phyloP scores from a whole-genome alignment of 192 early-diverging fungal genomes.

The Glomus cerebriforme region DNA sequence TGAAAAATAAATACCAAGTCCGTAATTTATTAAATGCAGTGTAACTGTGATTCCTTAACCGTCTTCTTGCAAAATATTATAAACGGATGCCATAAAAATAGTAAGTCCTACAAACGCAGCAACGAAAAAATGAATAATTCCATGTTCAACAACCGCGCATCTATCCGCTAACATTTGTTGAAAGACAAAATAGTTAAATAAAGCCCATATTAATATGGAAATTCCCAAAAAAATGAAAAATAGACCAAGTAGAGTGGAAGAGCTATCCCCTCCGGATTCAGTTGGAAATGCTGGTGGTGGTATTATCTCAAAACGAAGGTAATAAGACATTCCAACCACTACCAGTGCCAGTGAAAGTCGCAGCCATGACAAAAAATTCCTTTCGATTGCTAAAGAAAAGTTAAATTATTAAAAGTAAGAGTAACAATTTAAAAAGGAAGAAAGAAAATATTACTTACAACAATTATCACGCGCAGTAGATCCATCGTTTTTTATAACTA shows the following conservation, averaged over 20 bases:
- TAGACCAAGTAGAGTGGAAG: neutral
- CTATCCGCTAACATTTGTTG: neutral
- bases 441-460: neutral
- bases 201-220: neutral
- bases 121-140: too few species aligned
- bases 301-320: neutral
- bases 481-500: neutral
- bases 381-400: neutral
- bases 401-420: neutral
- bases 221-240: neutral
- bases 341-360: neutral
- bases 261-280: neutral
- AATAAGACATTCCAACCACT: neutral
- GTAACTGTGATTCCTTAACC: too few species aligned
- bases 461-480: neutral
- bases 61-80: too few species aligned
- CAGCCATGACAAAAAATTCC: neutral
- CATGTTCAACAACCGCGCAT: too few species aligned
- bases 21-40: too few species aligned
- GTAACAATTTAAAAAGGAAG: neutral
- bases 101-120: too few species aligned
- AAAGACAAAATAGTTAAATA: neutral
- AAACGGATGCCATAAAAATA: too few species aligned
- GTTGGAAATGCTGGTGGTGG: neutral
- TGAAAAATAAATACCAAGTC: too few species aligned